Conservation (phyloP, 2,329 filamentous ascomycete genomes). For the Stachybotrys echinatus region DNA sequence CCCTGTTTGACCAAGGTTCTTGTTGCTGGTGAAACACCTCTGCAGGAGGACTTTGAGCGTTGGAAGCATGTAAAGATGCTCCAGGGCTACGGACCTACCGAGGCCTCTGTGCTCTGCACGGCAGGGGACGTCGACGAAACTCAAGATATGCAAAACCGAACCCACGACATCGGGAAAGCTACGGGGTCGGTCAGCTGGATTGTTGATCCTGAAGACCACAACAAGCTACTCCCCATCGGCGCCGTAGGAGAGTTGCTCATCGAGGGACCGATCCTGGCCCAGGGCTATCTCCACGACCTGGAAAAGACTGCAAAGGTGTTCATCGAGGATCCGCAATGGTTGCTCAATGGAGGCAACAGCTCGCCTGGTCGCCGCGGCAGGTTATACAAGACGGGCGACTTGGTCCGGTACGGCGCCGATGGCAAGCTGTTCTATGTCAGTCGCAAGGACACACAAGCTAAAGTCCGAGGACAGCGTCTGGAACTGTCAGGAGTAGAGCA, state of each 20-base stretch:
- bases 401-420: conserved; percentile 37
- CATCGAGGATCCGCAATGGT: conserved; percentile 4
- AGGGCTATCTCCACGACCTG: conserved; percentile 21
- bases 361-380: conserved; percentile 1
- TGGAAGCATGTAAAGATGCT: not conserved
- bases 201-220: conserved; percentile 4
- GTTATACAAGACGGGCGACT: conserved; percentile 43
- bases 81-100: conserved; percentile 6
- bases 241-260: conserved; percentile 35
- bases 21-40: conserved; percentile 10
- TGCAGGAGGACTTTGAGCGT: not conserved
- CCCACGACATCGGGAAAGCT: conserved; percentile 3
- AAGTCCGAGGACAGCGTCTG: conserved; percentile 52
- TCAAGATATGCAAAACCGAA: too few species aligned
- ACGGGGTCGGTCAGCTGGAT: conserved; percentile 3
- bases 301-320: conserved; percentile 6
- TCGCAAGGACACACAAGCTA: conserved; percentile 52
- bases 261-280: conserved; percentile 46
- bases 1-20: not conserved
- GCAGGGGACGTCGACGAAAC: not conserved
- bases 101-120: conserved; percentile 8
- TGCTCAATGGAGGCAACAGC: conserved; percentile 40
- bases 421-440: conserved; percentile 36
- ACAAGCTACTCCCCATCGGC: conserved; percentile 15
- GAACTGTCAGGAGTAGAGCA: conserved; percentile 34